Evolutionary conservation across 768 basidiomycete genomes (phyloP), one percentile per base, ranked within the genome.

Genomic region (Amanita fuliginea): DNA sequence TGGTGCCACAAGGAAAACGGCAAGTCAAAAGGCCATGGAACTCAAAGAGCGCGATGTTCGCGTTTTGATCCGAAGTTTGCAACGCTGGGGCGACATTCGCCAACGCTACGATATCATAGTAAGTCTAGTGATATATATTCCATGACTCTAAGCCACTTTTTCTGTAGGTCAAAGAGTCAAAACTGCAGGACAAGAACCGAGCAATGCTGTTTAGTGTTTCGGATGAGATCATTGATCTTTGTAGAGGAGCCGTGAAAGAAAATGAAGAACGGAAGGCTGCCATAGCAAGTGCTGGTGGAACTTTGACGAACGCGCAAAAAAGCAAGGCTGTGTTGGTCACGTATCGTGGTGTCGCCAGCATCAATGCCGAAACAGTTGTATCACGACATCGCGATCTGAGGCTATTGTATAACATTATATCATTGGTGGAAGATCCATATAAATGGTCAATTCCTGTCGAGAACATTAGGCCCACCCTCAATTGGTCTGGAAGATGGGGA

Each of bases 281-380:
- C 10, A 80, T 84, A 47, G 68, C 83, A 51, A 84, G 82, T 16
- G 79, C 82, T 13, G 93, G 93, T 51, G 93, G 96, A 66, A 83
- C 90, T 0, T 72, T 95, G 63, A 87, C 86, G 14, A 90, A 91
- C 55, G 88, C 90, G 3, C 86, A 94, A 68, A 94, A 95, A 68
- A 93, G 92, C 75, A 97, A 97, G 64, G 96, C 96, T 0, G 89
- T 98, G 39, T 76, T 99, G 36, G 87, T 98, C 56, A 82, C 83
- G 18, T 96, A 83, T 71, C 80, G 87, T 53, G 84, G 83, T 43
- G 91, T 97, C 47, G 75, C 83, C 54, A 92, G 89, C 59, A 90
- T 99, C 73, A 99, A 99, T 62, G 96, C 96, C 10, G 96, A 98
- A 65, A 98, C 96, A 0, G 86, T 97, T 44, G 77, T 96, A 47